phyloP scores from a whole-genome alignment of 441 rosid species.

The Erodium chrysanthum region DNA sequence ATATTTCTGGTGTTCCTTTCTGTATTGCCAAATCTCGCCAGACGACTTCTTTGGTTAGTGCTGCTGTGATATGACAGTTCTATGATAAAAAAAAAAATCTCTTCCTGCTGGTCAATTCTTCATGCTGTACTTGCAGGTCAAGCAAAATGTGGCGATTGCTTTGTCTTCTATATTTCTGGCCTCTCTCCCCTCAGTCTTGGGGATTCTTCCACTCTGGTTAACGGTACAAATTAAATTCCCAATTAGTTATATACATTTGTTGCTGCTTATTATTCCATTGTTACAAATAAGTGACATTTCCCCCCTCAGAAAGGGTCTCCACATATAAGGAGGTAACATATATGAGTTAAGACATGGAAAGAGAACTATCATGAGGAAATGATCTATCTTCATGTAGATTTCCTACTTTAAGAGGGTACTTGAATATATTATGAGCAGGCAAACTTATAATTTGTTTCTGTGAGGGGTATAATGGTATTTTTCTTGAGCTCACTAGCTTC shows the following conservation, averaged over 20 bases:
- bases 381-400: neutral
- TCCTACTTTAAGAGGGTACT: neutral
- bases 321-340: neutral
- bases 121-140: slow-evolving; percentile 39
- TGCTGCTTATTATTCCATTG: neutral
- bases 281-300: neutral
- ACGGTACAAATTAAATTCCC: slow-evolving; percentile 40
- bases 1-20: slow-evolving; percentile 71
- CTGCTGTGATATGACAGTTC: neutral
- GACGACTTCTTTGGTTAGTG: slow-evolving; percentile 59
- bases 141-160: slow-evolving; percentile 80
- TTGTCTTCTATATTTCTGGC: slow-evolving; percentile 61
- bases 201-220: slow-evolving; percentile 75
- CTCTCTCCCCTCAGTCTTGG: slow-evolving; percentile 69
- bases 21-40: slow-evolving; percentile 77
- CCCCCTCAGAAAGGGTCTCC: neutral
- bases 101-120: slow-evolving; percentile 15
- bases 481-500: no score
- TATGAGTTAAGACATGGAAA: neutral
- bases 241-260: neutral
- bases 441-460: neutral
- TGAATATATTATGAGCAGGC: neutral
- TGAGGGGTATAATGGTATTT: no score
- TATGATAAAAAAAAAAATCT: neutral
- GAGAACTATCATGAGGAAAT: neutral